These are phyloP conservation scores for Vaccinium darrowii DNA, from an alignment of 148 eudicot species.

Conservation along the genomic window DNA sequence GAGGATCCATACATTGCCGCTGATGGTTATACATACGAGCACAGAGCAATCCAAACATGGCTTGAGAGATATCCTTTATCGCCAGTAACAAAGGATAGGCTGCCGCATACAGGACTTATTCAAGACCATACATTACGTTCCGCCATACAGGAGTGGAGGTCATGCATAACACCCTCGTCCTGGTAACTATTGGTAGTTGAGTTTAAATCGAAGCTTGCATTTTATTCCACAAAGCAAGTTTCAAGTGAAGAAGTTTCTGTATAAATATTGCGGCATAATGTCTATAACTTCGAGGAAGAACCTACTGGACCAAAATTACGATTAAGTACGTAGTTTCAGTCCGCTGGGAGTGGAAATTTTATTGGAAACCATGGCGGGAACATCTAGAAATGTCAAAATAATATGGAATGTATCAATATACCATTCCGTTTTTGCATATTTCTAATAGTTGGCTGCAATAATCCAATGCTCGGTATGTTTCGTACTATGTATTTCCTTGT, in stretches of 20 bases:
- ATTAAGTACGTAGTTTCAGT: too few species aligned
- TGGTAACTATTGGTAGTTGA: slow-evolving; percentile 1
- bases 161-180: slow-evolving; percentile 28
- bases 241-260: not conserved
- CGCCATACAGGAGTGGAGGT: slow-evolving; percentile 83
- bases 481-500: too few species aligned
- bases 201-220: not conserved
- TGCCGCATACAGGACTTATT: slow-evolving; percentile 55
- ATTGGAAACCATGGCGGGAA: too few species aligned
- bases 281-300: not conserved
- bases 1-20: slow-evolving; percentile 81
- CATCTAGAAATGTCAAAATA: too few species aligned
- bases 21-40: slow-evolving; percentile 88
- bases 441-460: too few species aligned
- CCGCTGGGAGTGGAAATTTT: not conserved
- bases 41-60: slow-evolving; percentile 82
- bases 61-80: slow-evolving; percentile 57
- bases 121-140: slow-evolving; percentile 71
- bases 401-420: too few species aligned
- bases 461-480: too few species aligned
- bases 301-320: not conserved
- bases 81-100: slow-evolving; percentile 56
- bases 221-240: not conserved
- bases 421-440: too few species aligned
- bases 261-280: not conserved